Evolutionary conservation across 108 stramenopile genomes (phyloP), one percentile per base, ranked within the genome.

Genomic region (Fragilaria radians): DNA sequence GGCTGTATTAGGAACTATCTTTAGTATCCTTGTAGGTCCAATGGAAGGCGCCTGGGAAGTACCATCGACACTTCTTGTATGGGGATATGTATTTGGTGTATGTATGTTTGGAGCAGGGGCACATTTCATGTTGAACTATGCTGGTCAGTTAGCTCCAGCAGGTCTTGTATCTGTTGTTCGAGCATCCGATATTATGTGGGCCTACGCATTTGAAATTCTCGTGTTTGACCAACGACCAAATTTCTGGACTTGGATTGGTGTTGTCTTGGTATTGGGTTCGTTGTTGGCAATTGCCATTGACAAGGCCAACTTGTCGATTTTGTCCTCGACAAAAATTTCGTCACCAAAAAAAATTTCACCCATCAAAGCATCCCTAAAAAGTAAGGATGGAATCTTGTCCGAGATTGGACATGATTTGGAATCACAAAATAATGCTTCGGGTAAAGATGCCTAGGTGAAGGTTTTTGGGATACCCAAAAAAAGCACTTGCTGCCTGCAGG

Each of bases 61-160:
- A 19, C 78, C 78, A 5, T 32, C 68, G 28, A 32, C 17, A n/a
- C 18, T 47, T n/a, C 21, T 21, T 14, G 24, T 52, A 1, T 76
- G 74, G 74, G 1, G 14, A 0, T 71, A 62, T 26, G 48, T 74
- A 21, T 3, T 61, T 4, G 78, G 70, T 0, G 47, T 62, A 9
- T 66, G 63, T 54, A 25, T 23, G 2, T 46, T 73, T 47, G 78
- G 73, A 3, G 28, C 63, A 26, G 47, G 26, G 3, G 63, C 60
- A 9, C 78, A 79, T 54, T 67, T 74, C 27, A 19, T 74, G 19
- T 32, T 79, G 29, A 79, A 79, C 51, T 74, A 62, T 61, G 63
- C 73, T 9, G 78, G 55, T 18, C 64, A 65, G 45, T 32, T 62
- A 11, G 70, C 62, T 21, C 72, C 72, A 11, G 73, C 78, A 0